phyloP scores from a whole-genome alignment of 176 grass and related monocot species.

The Zea luxurians region DNA sequence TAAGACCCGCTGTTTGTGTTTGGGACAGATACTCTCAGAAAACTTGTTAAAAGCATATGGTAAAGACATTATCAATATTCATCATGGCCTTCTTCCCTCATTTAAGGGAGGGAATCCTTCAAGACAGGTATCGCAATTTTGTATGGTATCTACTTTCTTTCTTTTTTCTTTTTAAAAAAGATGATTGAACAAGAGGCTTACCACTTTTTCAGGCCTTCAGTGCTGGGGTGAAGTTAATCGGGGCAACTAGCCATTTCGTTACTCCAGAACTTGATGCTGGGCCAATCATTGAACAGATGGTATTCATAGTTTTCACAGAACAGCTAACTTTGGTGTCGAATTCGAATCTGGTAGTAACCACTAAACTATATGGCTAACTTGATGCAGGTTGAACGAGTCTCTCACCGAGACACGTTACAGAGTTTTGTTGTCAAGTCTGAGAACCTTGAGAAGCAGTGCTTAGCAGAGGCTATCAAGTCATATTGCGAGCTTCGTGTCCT shows the following conservation, averaged over 20 bases:
- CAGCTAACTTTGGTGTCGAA: background rate
- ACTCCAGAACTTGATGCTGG: conserved; percentile 88
- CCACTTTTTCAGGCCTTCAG: conserved; percentile 73
- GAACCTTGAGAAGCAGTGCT: conserved; percentile 91
- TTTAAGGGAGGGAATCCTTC: conserved; percentile 92
- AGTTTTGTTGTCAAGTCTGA: conserved; percentile 89
- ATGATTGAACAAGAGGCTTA: background rate
- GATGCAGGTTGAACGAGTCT: conserved; percentile 79
- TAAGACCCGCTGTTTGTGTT: too few relatives aligned
- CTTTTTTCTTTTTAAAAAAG: background rate
- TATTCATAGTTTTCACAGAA: conserved; percentile 34
- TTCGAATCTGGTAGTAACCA: too few relatives aligned
- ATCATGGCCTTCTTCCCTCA: conserved; percentile 97
- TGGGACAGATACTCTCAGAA: conserved; percentile 62
- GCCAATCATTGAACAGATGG: conserved; percentile 97
- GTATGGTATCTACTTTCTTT: background rate
- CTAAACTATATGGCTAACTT: too few relatives aligned
- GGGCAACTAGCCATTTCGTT: conserved; percentile 94
- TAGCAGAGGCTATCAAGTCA: conserved; percentile 83
- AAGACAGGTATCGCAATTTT: conserved; percentile 61
- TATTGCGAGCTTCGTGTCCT: conserved; percentile 88
- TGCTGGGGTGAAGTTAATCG: conserved; percentile 96
- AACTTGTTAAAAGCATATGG: conserved; percentile 74
- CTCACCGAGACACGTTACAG: conserved; percentile 75
- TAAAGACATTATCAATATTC: conserved; percentile 97